These are phyloP conservation scores for Elsinoe necatrix DNA, from an alignment of 2,329 filamentous ascomycete genomes.

Conservation along the genomic window DNA sequence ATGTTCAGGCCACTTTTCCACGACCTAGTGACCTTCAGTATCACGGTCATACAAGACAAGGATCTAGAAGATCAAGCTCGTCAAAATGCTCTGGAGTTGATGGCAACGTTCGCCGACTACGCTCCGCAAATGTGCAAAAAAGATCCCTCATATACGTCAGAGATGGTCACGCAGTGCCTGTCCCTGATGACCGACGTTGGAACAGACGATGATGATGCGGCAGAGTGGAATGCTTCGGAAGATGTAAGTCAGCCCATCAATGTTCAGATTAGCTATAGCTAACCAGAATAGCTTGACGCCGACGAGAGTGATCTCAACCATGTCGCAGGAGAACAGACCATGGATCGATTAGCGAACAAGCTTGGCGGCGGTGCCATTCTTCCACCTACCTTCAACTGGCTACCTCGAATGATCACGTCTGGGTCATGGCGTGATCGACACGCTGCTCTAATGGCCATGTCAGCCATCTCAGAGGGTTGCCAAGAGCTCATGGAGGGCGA, in stretches of 20 bases:
- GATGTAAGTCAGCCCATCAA: constrained; percentile 52
- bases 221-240: constrained; percentile 87
- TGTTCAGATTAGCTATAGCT: constrained; percentile 4
- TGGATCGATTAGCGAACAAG: constrained; percentile 96
- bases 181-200: constrained; percentile 98
- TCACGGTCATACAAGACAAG: constrained; percentile 92
- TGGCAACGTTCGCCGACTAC: constrained; percentile 96
- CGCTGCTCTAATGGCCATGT: constrained; percentile 96
- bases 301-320: constrained; percentile 97
- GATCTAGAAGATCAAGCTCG: constrained; percentile 81
- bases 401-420: constrained; percentile 95
- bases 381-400: constrained; percentile 90
- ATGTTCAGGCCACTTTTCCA: constrained; percentile 97
- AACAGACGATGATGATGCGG: constrained; percentile 84
- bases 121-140: constrained; percentile 92
- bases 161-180: constrained; percentile 97
- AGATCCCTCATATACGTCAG: constrained; percentile 78
- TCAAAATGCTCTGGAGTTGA: constrained; percentile 91
- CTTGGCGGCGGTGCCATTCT: constrained; percentile 89
- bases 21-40: constrained; percentile 83
- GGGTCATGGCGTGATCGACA: constrained; percentile 91
- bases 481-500: constrained; percentile 93
- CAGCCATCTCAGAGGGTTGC: constrained; percentile 95
- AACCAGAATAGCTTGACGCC: constrained; percentile 61
- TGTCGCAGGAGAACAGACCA: constrained; percentile 94